These are phyloP conservation scores for Teratosphaeria pseudoeucalypti DNA, from an alignment of 2,329 filamentous ascomycete genomes.

Conservation along the genomic window DNA sequence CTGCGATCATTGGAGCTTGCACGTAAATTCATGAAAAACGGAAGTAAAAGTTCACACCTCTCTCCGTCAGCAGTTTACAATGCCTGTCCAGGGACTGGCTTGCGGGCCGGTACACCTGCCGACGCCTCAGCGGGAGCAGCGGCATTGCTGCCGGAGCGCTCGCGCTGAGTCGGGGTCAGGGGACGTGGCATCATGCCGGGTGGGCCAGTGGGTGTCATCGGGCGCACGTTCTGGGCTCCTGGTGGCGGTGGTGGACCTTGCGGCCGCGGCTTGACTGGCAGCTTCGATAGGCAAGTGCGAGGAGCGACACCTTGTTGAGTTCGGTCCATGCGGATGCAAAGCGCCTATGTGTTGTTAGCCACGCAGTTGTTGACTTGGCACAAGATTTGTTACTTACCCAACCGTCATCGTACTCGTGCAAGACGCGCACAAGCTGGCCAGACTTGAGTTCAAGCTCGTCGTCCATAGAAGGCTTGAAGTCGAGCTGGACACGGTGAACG, in stretches of 20 bases:
- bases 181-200: constrained; percentile 10
- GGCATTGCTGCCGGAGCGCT: constrained; percentile 8
- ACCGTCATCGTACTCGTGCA: constrained; percentile 96
- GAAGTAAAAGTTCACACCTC: background rate
- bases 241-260: constrained; percentile 44
- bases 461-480: constrained; percentile 85
- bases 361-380: background rate
- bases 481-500: constrained; percentile 86
- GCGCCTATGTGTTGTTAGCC: constrained; percentile 48
- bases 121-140: constrained; percentile 21
- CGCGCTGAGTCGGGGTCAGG: constrained; percentile 12
- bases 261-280: constrained; percentile 76
- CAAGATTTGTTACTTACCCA: constrained; percentile 57
- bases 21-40: background rate
- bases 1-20: background rate
- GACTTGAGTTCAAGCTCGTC: constrained; percentile 77
- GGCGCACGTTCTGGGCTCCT: constrained; percentile 26
- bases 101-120: constrained; percentile 28
- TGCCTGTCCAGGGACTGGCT: constrained; percentile 39
- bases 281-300: constrained; percentile 82
- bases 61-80: background rate
- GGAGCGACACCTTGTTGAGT: constrained; percentile 89
- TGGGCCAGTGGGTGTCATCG: constrained; percentile 17
- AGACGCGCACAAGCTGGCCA: constrained; percentile 74
- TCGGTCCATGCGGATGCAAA: constrained; percentile 82